A percentile compares a stretch with the other conserved stretches of the same genome.
These are phyloP conservation scores for Aspergillus alliaceus DNA, from an alignment of 2,329 filamentous ascomycete species.

Conservation along the genomic window DNA sequence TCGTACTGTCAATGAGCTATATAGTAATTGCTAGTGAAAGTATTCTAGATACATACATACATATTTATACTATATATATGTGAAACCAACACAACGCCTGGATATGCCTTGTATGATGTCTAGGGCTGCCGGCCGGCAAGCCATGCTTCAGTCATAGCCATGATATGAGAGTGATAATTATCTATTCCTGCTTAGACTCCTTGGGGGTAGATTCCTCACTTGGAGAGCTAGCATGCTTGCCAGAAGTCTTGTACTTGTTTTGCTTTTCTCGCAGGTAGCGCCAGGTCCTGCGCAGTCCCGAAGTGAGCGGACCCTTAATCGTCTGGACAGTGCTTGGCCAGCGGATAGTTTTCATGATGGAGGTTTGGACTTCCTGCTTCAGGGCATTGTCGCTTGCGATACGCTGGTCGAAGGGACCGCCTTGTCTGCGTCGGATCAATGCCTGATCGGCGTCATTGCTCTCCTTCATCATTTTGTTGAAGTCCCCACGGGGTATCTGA, in stretches of 20 bases:
- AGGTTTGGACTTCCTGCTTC: constrained; percentile 67
- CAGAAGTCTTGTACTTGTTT: constrained; percentile 55
- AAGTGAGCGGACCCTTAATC: constrained; percentile 78
- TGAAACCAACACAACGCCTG: constrained; percentile 14
- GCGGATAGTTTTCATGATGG: constrained; percentile 82
- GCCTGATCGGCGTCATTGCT: constrained; percentile 65
- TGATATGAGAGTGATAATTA: constrained; percentile 1
- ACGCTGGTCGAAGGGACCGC: constrained; percentile 80
- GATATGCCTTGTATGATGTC: constrained; percentile 15
- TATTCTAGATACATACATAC: constrained; percentile 12
- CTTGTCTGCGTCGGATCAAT: constrained; percentile 71
- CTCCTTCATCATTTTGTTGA: constrained; percentile 79
- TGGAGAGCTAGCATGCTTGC: constrained; percentile 26
- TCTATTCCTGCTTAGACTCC: constrained; percentile 22
- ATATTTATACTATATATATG: constrained; percentile 5
- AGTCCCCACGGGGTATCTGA: constrained; percentile 78
- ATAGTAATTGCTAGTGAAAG: not conserved
- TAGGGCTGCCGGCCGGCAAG: constrained; percentile 5
- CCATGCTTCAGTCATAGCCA: constrained; percentile 12
- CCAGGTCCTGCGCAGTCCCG: constrained; percentile 67
- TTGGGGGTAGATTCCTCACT: constrained; percentile 17
- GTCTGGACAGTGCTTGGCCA: constrained; percentile 92
- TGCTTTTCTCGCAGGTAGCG: constrained; percentile 83
- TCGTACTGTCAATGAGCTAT: not conserved
- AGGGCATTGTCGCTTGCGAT: constrained; percentile 74